Base-by-base conservation (phyloP, 2,329 filamentous ascomycete species). In the Drechmeria coniospora region DNA sequence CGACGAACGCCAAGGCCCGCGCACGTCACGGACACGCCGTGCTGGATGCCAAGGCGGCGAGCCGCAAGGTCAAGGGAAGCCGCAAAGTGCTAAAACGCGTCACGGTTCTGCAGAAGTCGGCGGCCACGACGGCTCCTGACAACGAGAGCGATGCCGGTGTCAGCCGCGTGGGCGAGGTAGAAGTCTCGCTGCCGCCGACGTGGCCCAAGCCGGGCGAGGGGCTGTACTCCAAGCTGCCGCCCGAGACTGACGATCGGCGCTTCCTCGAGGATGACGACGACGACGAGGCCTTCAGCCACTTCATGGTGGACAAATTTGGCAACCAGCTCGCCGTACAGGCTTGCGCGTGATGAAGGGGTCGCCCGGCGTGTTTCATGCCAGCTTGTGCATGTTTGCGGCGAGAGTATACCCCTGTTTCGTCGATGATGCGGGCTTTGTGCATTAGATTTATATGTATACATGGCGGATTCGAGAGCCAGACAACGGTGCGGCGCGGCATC, bases 241-340 rank as follows among this genome's bases (percentile, higher is more conserved):
- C 49, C 0, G 57, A 61, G 34, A 46, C 42, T 6, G 44, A 57
- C 16, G 56, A 61, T 29, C 35, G 41, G n/a, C 27, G 29, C 5
- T 43, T 54, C 16, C 38, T 60, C 12, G 31, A 44, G 16, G 57
- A 59, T 25, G 45, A 51, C 4, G 51, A 57, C 14, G 56, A 59
- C 21, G 53, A 55, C 26, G 53, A 57, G 26, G 47, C 55, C 0
- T 61, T 61, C 26, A 59, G 55, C 23, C 55, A 59, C 28, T 61
- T 61, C 35, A 41, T 51, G 32, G 51, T 60, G 7, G 52, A 58
- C 21, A 36, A 32, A 13, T 35, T 44, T 13, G 54, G 55, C n/a
- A 51, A 47, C 33, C 50, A 54, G 26, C 47, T 55, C 13, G 35
- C 47, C 23, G 39, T 51, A 13, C 36, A 47, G 9, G 36, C 46